phyloP scores from a whole-genome alignment of 2,329 filamentous ascomycete species.

The Claviceps spartinae region DNA sequence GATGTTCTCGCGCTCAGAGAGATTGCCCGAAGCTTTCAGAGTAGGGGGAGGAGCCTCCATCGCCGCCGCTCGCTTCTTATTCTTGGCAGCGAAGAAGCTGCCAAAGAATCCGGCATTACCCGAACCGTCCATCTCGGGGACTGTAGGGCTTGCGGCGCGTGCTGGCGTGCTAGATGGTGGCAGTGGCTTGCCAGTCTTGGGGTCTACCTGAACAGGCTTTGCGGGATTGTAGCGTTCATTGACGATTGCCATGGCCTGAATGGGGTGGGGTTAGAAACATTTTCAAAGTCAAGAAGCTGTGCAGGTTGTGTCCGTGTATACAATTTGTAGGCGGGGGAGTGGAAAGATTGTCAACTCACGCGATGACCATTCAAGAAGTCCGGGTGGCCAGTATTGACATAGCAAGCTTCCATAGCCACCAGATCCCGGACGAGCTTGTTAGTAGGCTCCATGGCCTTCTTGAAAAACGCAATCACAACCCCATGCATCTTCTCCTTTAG shows the following conservation, averaged over 20 bases:
- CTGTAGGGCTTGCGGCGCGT: constrained; percentile 62
- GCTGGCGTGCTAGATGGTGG: constrained; percentile 51
- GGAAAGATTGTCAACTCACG: constrained; percentile 30
- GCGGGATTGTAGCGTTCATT: constrained; percentile 74
- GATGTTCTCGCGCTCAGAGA: constrained; percentile 86
- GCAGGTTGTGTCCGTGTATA: no score
- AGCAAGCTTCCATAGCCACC: constrained; percentile 90
- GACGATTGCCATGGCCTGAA: constrained; percentile 85
- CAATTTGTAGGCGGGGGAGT: no score
- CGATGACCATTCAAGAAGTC: constrained; percentile 95
- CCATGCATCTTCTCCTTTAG: constrained; percentile 94
- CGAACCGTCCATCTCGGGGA: constrained; percentile 35
- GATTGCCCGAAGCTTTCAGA: constrained; percentile 83
- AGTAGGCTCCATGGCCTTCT: constrained; percentile 94
- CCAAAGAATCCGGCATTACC: constrained; percentile 81
- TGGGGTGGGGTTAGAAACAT: background rate
- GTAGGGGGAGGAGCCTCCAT: constrained; percentile 93
- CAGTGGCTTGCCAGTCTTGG: constrained; percentile 94
- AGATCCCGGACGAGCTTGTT: constrained; percentile 93
- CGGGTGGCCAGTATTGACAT: constrained; percentile 96
- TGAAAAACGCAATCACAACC: constrained; percentile 90
- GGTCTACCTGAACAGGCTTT: constrained; percentile 90
- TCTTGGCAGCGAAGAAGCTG: constrained; percentile 97
- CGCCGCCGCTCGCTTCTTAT: constrained; percentile 99
- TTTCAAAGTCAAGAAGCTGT: no score